Evolutionary conservation across 2,329 filamentous ascomycete genomes (phyloP).

Genomic region (Ceratocystis ficicola): DNA sequence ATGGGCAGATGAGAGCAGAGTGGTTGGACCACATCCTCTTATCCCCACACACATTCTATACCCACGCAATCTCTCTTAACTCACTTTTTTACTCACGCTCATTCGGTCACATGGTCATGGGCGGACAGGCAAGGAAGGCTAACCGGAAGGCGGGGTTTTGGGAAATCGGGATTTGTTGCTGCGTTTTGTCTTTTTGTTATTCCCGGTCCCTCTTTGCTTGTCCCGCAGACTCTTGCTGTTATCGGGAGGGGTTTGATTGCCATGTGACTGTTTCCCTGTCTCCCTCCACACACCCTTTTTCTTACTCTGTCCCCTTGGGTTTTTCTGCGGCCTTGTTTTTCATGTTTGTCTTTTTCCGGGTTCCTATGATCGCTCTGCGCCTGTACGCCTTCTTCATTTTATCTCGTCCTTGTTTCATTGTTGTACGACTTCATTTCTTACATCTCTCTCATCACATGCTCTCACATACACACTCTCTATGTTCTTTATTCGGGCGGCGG

Average conservation of each 20-base stretch:
- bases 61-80: background rate
- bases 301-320: conserved; percentile 4
- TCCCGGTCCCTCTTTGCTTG: background rate
- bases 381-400: conserved; percentile 19
- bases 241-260: background rate
- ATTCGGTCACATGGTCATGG: conserved; percentile 19
- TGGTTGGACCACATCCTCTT: background rate
- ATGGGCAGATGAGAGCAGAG: background rate
- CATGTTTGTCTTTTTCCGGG: conserved; percentile 10
- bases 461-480: background rate
- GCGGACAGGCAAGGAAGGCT: background rate
- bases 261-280: background rate
- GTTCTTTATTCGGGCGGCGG: conserved; percentile 11
- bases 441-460: background rate
- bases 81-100: background rate
- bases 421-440: conserved; percentile 18
- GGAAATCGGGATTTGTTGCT: conserved; percentile 12
- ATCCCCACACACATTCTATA: background rate
- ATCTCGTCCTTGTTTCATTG: conserved; percentile 18
- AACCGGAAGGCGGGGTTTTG: conserved; percentile 11
- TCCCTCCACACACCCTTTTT: background rate
- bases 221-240: conserved; percentile 4
- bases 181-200: conserved; percentile 9
- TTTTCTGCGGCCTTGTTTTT: conserved; percentile 15
- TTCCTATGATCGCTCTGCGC: conserved; percentile 18